A percentile compares a stretch with the other conserved stretches of the same genome.
These are phyloP conservation scores for Mitragyna speciosa DNA, from an alignment of 257 asterid species.

Conservation along the genomic window DNA sequence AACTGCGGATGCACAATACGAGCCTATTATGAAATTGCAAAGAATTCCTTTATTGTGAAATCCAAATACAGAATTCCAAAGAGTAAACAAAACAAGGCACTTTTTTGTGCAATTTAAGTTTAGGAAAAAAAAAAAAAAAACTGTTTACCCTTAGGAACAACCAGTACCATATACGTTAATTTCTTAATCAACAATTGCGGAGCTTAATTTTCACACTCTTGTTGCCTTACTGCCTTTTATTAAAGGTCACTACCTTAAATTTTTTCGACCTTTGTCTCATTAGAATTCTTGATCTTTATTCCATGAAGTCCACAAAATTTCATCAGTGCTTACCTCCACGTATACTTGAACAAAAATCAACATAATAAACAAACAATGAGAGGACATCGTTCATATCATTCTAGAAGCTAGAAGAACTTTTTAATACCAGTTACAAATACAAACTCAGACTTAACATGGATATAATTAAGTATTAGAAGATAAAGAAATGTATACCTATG, in stretches of 20 bases:
- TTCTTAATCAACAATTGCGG: not conserved
- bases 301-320: not conserved
- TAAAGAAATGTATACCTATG: conserved; percentile 28
- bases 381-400: not conserved
- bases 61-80: not conserved
- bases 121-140: not conserved
- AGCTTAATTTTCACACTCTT: not conserved
- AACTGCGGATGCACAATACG: not conserved
- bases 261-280: not conserved
- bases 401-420: too few relatives aligned
- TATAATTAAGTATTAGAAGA: not conserved
- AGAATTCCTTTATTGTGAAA: not conserved
- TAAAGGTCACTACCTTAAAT: not conserved
- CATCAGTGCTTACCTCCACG: not conserved
- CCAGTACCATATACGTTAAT: not conserved
- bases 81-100: not conserved
- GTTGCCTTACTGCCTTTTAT: not conserved
- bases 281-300: not conserved
- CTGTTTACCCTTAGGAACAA: not conserved
- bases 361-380: not conserved
- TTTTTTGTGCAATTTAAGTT: not conserved
- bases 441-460: not conserved
- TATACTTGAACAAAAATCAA: not conserved
- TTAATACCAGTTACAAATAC: too few relatives aligned
- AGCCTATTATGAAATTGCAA: not conserved